Base-by-base conservation (phyloP, 805 yeast genomes). In the Teunomyces gatunensis region DNA sequence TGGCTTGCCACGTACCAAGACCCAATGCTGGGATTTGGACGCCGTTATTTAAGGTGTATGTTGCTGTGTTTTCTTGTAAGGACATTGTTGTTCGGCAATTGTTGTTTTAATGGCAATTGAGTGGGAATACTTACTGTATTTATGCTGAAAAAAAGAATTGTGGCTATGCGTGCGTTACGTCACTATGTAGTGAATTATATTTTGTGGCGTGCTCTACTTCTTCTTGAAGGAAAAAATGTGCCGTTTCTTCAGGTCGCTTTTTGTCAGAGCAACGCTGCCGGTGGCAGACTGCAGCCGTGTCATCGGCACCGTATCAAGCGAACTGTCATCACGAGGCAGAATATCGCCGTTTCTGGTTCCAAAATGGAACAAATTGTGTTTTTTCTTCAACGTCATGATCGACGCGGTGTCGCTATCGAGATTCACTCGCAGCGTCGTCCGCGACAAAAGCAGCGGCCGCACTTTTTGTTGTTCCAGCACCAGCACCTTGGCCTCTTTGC, bases 1-100 rank as follows among this genome's bases (percentile, higher is more conserved):
- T 62, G 13, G 15, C 13, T 61, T 69, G 69, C 85, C 88, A 87
- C 28, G 94, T 85, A 40, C 95, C 94, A 44, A 86, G 76, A 3
- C 89, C 91, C 37, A 87, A 70, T 9, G 73, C 77, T 35, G 92
- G 92, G 50, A 87, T 83, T 37, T 58, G 54, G 27, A 69, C 72
- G 20, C 94, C 92, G 50, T 80, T 78, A 75, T 85, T 85, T 48
- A 84, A 69, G 37, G 73, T 74, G 51, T 73, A 33, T 1, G 55
- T 50, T 7, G 43, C 11, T n/a, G 57, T 56, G 47, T 42, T 46
- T 17, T 34, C 39, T 21, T 50, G 21, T 33, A 47, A 44, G 9
- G 49, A 4, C 47, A 44, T 44, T 27, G 20, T 18, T n/a, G n/a
- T n/a, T n/a, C n/a, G n/a, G n/a, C n/a, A n/a, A n/a, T n/a, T n/a